phyloP scores from a whole-genome alignment of 2,329 filamentous ascomycete genomes.

The Herpotrichia juniperi region DNA sequence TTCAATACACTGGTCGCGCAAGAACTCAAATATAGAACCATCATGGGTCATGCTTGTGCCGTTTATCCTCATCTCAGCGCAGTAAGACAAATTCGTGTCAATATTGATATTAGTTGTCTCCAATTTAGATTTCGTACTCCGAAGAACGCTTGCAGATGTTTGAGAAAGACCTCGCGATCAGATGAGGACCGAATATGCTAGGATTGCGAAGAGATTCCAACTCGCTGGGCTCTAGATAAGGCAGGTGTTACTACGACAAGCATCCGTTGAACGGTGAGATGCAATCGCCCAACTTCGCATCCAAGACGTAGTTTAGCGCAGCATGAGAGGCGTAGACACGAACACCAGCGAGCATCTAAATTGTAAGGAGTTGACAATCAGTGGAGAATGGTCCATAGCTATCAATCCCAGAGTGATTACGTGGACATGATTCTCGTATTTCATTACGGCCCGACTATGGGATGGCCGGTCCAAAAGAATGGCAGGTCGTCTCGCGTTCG shows the following conservation, averaged over 20 bases:
- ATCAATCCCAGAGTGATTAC: constrained; percentile 6
- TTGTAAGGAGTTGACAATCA: background rate
- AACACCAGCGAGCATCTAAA: background rate
- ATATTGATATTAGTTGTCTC: background rate
- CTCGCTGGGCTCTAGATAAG: background rate
- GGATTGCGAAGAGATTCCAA: background rate
- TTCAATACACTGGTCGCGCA: background rate
- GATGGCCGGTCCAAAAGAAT: background rate
- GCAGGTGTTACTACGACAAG: background rate
- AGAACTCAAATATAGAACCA: too few relatives aligned
- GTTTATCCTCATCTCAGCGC: too few relatives aligned
- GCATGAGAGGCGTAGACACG: too few relatives aligned
- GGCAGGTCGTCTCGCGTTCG: constrained; percentile 5
- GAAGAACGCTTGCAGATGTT: background rate
- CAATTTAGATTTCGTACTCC: background rate
- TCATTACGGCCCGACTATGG: constrained; percentile 5
- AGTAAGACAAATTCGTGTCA: too few relatives aligned
- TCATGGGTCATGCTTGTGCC: too few relatives aligned
- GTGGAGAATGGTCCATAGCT: background rate
- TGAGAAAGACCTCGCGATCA: too few relatives aligned
- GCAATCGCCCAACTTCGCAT: too few relatives aligned
- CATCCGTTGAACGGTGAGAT: background rate
- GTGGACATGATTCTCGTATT: constrained; percentile 11
- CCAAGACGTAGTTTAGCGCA: too few relatives aligned
- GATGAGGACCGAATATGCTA: too few relatives aligned